These are phyloP conservation scores for Calendula officinalis DNA, from an alignment of 129 eudicot species.

Conservation along the genomic window DNA sequence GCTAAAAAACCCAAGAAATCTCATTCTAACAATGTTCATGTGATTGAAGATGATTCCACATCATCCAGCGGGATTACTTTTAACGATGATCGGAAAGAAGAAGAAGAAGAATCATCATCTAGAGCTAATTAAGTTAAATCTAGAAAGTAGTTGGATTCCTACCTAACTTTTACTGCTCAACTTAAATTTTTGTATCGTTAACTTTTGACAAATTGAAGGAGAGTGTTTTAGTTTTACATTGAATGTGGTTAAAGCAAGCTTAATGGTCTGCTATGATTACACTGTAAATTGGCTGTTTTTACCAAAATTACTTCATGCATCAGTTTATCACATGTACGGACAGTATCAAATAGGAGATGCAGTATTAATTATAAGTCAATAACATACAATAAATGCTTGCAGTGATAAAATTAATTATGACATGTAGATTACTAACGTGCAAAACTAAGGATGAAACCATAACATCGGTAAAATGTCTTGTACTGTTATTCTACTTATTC, in stretches of 20 bases:
- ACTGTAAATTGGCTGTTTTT: background rate
- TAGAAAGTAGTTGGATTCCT: constrained; percentile 7
- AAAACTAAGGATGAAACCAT: no score
- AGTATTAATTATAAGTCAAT: no score
- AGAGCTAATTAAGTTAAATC: background rate
- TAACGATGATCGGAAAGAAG: constrained; percentile 12
- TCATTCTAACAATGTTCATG: background rate
- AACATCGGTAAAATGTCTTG: no score
- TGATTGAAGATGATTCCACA: background rate
- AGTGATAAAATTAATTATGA: no score
- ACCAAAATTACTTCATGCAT: background rate
- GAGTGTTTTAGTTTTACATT: background rate
- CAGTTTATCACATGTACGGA: no score
- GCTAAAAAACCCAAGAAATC: constrained; percentile 14
- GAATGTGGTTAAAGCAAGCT: no score
- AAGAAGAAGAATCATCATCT: constrained; percentile 7
- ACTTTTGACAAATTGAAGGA: constrained; percentile 5
- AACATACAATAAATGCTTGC: no score
- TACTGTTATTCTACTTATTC: no score
- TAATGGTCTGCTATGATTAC: background rate
- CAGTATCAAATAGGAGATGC: no score
- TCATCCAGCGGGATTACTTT: constrained; percentile 17
- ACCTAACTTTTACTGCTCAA: constrained; percentile 28
- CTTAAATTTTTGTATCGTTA: constrained; percentile 16
- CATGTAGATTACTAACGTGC: no score